Base-by-base conservation (phyloP, 192 early-diverging fungal species). In the Haplosporangium gracile region DNA sequence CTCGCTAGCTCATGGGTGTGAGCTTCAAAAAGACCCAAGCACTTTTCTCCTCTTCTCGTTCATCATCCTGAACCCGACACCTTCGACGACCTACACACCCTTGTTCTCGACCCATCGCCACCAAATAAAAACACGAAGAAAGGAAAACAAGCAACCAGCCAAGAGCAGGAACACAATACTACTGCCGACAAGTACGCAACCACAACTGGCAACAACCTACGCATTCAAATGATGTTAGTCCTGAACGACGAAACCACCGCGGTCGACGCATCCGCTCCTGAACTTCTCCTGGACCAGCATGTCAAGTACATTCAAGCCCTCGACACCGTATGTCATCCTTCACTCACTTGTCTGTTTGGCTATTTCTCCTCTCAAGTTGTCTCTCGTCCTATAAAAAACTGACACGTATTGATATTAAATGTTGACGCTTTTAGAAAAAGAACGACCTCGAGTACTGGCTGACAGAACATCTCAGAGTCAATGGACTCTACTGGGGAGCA, bases 401-500 rank as follows among this genome's bases (percentile, higher is more conserved):
- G 47, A 60, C 36, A 55, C 51, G 71, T 49, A 68, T 9, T 26
- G 29, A 18, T 24, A 68, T 39, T 32, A 1, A 32, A 65, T 34
- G 51, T 68, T 80, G n/a, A 36, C 60, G 26, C 39, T 8, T 43
- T 16, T 85, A 97, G 94, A 92, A 94, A 82, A 94, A 96, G 60
- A 95, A 97, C 76, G 93, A 93, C 43, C 90, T 99, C 18, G 97
- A 98, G 77, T 99, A 98, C 88, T 98, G 97, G 97, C 88, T 96
- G 70, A 94, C 95, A 9, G 97, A 98, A 77, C 97, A 98, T 73
- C 89, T 99, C 15, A 94, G 97, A 1, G 82, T 99, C 24, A 97
- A 95, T 79, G 98, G 97, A 36, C 90, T 99, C 34, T 99, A 98
- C 79, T 98, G 98, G 98, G 97, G 97, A 0, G 82, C 97, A 1